phyloP scores from a whole-genome alignment of 371 early-diverging fungal species.

The Mucor ambiguus region DNA sequence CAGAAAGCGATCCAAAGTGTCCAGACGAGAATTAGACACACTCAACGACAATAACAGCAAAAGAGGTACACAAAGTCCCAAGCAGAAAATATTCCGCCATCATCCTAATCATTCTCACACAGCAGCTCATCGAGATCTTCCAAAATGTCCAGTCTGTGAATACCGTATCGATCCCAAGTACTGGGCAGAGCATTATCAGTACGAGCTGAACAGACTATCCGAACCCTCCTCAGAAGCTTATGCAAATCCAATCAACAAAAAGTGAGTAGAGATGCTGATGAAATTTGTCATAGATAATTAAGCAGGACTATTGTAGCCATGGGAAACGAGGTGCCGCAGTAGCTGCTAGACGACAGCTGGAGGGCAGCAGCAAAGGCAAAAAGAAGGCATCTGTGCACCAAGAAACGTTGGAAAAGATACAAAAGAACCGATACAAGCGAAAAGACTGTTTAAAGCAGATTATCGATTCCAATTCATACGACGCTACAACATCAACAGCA shows the following conservation, averaged over 20 bases:
- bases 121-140: slow-evolving; percentile 41
- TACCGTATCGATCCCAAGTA: slow-evolving; percentile 51
- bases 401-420: slow-evolving; percentile 47
- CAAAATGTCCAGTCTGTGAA: slow-evolving; percentile 63
- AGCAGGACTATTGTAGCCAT: slow-evolving; percentile 24
- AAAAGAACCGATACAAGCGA: slow-evolving; percentile 34
- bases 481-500: slow-evolving; percentile 16
- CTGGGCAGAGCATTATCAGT: slow-evolving; percentile 56
- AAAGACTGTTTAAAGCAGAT: slow-evolving; percentile 25
- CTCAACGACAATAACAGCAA: slow-evolving; percentile 44
- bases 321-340: slow-evolving; percentile 66
- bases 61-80: slow-evolving; percentile 27
- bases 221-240: slow-evolving; percentile 42
- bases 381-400: slow-evolving; percentile 45
- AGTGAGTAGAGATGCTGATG: slow-evolving; percentile 15
- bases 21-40: slow-evolving; percentile 41
- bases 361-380: slow-evolving; percentile 33
- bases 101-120: background rate
- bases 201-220: slow-evolving; percentile 52
- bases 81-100: background rate
- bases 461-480: slow-evolving; percentile 2
- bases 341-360: slow-evolving; percentile 52
- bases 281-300: background rate
- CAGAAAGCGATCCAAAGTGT: slow-evolving; percentile 29
- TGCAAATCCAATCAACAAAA: slow-evolving; percentile 28